Conservation (phyloP, 345 rosid genomes). For the rapeseed (Brassica napus) region DNA sequence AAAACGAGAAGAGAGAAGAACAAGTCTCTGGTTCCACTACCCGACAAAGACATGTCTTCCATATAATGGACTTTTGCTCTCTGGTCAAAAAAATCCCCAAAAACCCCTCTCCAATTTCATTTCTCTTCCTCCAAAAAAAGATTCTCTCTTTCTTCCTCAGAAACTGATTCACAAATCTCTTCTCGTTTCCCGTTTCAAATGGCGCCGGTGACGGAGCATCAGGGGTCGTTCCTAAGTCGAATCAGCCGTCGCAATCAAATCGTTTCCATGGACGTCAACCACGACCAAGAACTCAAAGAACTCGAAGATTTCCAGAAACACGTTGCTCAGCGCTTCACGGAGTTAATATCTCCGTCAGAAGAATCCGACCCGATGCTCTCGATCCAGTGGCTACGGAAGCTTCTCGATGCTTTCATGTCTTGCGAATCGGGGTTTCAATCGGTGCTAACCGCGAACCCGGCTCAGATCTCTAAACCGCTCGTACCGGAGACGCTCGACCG, state of each 20-base stretch:
- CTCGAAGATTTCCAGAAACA: slow-evolving; percentile 72
- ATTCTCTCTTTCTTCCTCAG: background rate
- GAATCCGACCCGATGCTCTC: slow-evolving; percentile 53
- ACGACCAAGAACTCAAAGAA: slow-evolving; percentile 85
- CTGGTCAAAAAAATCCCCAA: slow-evolving; percentile 6
- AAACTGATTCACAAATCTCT: background rate
- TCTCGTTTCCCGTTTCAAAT: background rate
- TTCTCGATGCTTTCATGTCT: slow-evolving; percentile 80
- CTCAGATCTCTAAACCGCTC: slow-evolving; percentile 66
- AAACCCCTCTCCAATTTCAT: background rate
- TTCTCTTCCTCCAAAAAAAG: background rate
- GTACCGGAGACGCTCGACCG: slow-evolving; percentile 79
- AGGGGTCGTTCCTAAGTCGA: slow-evolving; percentile 71
- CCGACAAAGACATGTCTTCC: slow-evolving; percentile 37
- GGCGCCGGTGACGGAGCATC: slow-evolving; percentile 76
- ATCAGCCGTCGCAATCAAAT: slow-evolving; percentile 86
- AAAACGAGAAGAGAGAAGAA: slow-evolving; percentile 22
- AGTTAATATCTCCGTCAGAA: slow-evolving; percentile 40
- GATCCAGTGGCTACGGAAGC: slow-evolving; percentile 70
- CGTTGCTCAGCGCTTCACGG: slow-evolving; percentile 68
- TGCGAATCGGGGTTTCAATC: slow-evolving; percentile 90
- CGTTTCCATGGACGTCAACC: slow-evolving; percentile 70
- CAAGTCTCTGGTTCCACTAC: slow-evolving; percentile 39
- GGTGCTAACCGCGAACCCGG: slow-evolving; percentile 50
- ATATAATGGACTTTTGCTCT: slow-evolving; percentile 23